A percentile compares a stretch with the other conserved stretches of the same genome.
These are phyloP conservation scores for Heritiera fomes DNA, from an alignment of 345 rosid genomes.

Conservation along the genomic window DNA sequence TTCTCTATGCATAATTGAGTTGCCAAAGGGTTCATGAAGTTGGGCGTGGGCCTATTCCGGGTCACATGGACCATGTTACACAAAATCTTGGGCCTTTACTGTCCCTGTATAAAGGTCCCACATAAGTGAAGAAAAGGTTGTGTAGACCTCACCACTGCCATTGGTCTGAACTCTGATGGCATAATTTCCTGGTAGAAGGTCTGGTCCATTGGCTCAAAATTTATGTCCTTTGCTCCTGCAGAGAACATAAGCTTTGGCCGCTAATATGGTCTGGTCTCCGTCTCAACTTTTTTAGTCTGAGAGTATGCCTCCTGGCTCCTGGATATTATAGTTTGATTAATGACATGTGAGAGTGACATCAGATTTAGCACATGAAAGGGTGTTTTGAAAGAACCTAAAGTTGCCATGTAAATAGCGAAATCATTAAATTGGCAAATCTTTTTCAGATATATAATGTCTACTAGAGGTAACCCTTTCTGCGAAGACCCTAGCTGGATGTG, in stretches of 20 bases:
- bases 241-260: not conserved
- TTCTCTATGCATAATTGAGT: too few relatives aligned
- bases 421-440: not conserved
- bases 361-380: conserved; percentile 2
- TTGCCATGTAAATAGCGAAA: not conserved
- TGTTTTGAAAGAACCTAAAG: not conserved
- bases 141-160: conserved; percentile 6
- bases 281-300: not conserved
- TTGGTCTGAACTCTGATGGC: not conserved
- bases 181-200: not conserved
- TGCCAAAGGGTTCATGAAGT: too few relatives aligned
- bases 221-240: not conserved
- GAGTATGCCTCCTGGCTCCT: not conserved
- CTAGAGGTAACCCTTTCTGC: not conserved
- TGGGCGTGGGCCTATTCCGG: too few relatives aligned
- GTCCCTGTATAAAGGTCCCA: not conserved
- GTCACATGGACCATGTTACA: not conserved
- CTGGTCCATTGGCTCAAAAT: not conserved
- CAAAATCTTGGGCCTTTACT: not conserved
- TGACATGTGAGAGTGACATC: conserved; percentile 2
- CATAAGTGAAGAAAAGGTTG: not conserved
- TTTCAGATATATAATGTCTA: not conserved
- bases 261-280: not conserved
- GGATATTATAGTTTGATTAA: conserved; percentile 9
- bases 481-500: not conserved